Evolutionary conservation across 805 yeast genomes (phyloP).

Genomic region (Candida nanaspora): DNA sequence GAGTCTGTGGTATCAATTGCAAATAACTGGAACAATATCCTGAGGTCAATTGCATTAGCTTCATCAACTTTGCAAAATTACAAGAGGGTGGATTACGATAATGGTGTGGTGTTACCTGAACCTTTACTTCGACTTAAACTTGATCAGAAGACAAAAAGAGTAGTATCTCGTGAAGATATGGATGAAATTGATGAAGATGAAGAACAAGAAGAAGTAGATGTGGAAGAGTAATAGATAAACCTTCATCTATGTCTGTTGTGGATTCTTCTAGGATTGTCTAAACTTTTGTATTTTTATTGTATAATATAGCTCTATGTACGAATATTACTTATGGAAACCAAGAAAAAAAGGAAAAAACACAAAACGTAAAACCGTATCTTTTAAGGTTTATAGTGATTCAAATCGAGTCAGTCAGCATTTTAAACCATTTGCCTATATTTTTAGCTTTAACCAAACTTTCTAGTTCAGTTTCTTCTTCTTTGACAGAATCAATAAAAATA

Average conservation of each 20-base stretch:
- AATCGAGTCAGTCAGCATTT: background rate
- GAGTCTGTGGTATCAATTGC: constrained; percentile 52
- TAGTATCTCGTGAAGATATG: background rate
- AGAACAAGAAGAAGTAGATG: background rate
- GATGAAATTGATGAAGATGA: background rate
- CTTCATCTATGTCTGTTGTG: background rate
- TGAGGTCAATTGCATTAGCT: constrained; percentile 56
- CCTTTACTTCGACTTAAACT: constrained; percentile 53
- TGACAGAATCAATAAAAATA: background rate
- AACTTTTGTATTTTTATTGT: background rate
- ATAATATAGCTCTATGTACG: no score
- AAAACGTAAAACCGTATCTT: background rate
- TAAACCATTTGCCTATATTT: background rate
- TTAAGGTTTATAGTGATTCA: no score
- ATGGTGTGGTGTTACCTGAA: constrained; percentile 51
- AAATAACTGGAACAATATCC: constrained; percentile 59
- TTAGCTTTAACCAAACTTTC: background rate
- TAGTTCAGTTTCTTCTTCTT: background rate
- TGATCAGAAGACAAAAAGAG: constrained; percentile 26
- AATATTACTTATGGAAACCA: no score
- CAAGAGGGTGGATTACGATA: constrained; percentile 34
- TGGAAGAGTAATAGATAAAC: background rate
- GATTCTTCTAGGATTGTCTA: background rate
- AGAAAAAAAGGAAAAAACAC: no score
- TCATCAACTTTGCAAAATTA: constrained; percentile 41